phyloP scores from a whole-genome alignment of 306 rosid genomes.

The Rosa chinensis region DNA sequence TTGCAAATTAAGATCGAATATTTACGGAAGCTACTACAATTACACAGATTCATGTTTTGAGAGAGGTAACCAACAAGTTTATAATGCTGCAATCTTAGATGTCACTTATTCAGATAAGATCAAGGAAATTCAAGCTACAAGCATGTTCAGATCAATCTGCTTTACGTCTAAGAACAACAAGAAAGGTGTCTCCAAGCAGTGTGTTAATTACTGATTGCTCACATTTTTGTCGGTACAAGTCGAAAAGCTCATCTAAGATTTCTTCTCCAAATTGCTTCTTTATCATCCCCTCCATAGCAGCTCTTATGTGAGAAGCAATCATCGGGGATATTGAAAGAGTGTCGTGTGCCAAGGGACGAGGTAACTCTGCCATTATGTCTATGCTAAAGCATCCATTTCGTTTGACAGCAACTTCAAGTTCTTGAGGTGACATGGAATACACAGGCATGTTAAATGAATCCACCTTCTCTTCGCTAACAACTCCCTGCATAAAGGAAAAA shows the following conservation, averaged over 20 bases:
- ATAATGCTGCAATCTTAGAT: too few relatives aligned
- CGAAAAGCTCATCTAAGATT: slow-evolving; percentile 2
- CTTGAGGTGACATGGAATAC: neutral
- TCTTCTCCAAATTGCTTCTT: slow-evolving; percentile 17
- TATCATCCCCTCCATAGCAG: neutral
- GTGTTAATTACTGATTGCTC: neutral
- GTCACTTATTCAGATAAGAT: neutral
- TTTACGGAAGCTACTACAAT: too few relatives aligned
- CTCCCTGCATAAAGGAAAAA: slow-evolving; percentile 2
- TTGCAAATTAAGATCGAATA: too few relatives aligned
- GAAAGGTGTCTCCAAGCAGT: too few relatives aligned
- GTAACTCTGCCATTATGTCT: neutral
- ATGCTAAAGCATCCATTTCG: neutral
- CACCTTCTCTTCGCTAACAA: neutral
- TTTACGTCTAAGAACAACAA: too few relatives aligned
- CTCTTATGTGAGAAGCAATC: neutral
- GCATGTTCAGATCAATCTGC: too few relatives aligned
- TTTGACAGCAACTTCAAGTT: neutral
- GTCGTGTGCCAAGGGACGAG: neutral
- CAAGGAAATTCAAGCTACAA: too few relatives aligned
- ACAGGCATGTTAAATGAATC: too few relatives aligned
- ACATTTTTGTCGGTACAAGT: neutral
- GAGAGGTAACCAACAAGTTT: too few relatives aligned
- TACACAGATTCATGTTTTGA: too few relatives aligned
- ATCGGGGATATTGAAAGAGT: neutral